Evolutionary conservation across 2,329 filamentous ascomycete genomes (phyloP), one percentile per base, ranked within the genome.

Genomic region (Neonectria faginata): DNA sequence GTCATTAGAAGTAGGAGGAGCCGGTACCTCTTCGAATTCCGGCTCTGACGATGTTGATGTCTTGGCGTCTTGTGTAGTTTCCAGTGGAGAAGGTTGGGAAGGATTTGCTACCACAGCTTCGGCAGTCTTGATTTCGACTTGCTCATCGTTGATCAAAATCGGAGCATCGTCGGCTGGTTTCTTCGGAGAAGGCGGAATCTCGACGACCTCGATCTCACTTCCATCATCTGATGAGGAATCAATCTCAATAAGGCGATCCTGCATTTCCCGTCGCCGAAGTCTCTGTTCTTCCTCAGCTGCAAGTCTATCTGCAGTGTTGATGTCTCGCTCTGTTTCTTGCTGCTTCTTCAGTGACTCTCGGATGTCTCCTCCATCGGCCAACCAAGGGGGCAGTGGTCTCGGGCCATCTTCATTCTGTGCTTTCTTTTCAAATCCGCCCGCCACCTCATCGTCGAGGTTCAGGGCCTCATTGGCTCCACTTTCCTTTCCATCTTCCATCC

Each of bases 341-440:
- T 89, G 86, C 61, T 87, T 85, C 70, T 85, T 87, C 65, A 89
- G 78, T 27, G 85, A 84, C 54, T 90, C 85, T 65, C 91, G 84
- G 33, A 94, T 88, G 62, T 94, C 91, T 2, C 85, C 84, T 6
- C 88, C 79, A 66, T 89, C 86, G 2, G 81, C 80, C 73, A 96
- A 86, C 92, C 92, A 96, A 0, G 92, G 92, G 1, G 92, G 92
- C 8, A 95, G 75, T 0, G 90, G 90, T n/a, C 81, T 83, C 1
- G 86, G 82, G 3, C 76, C 78, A 76, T 84, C 76, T 66, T 83
- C 74, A 71, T 76, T 73, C 10, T 77, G 74, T 3, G 71, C 62
- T 22, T 84, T 83, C 67, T 82, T 87, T 60, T 91, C 86, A 71
- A 94, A 93, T 0, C 91, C 91, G 22, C 91, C 91, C 41, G 87